Evolutionary conservation across 2,329 filamentous ascomycete genomes (phyloP).

Genomic region (Cladophialophora exuberans): DNA sequence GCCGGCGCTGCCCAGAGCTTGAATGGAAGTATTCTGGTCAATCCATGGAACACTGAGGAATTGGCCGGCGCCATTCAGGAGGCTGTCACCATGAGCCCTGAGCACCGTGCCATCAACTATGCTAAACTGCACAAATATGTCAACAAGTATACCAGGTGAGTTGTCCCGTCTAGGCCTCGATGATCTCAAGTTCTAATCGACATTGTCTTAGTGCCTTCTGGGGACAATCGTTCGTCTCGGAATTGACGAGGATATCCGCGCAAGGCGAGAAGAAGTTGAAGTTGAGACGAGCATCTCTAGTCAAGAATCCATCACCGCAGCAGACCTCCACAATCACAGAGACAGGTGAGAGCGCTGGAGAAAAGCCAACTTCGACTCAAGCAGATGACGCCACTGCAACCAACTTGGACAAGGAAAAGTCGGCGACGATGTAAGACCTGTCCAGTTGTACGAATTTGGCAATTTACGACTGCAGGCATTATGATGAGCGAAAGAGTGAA

Average conservation of each 20-base stretch:
- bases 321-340: constrained; percentile 1
- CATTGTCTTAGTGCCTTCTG: constrained; percentile 73
- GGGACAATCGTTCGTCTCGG: constrained; percentile 89
- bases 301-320: constrained; percentile 16
- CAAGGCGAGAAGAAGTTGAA: constrained; percentile 55
- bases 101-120: constrained; percentile 84
- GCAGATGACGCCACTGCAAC: neutral
- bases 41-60: constrained; percentile 98
- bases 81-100: constrained; percentile 92
- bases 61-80: constrained; percentile 91
- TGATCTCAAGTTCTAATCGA: constrained; percentile 30
- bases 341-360: no score
- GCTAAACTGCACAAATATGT: constrained; percentile 92
- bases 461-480: no score
- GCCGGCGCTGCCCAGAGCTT: constrained; percentile 93
- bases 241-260: constrained; percentile 67
- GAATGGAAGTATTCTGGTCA: constrained; percentile 91
- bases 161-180: neutral
- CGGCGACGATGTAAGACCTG: constrained; percentile 1
- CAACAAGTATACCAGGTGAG: constrained; percentile 86
- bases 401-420: neutral
- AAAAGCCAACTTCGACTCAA: neutral
- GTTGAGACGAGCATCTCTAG: constrained; percentile 35
- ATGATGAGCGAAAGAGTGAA: no score
- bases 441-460: no score